A percentile compares a stretch with the other conserved stretches of the same genome.
These are phyloP conservation scores for Mycena crocata DNA, from an alignment of 768 basidiomycete genomes.

Conservation along the genomic window DNA sequence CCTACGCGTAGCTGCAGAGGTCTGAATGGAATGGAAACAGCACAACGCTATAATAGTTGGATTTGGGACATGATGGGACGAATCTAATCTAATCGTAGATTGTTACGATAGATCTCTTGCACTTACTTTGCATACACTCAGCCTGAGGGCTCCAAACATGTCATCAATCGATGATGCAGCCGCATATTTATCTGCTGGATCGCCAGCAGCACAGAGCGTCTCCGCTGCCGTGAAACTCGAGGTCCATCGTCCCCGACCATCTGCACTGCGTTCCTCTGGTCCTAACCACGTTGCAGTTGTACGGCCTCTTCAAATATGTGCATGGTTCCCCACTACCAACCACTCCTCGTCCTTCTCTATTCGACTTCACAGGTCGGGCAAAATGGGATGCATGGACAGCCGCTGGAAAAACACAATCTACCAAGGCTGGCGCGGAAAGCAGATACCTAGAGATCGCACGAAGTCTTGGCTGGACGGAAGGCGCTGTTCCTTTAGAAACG, in stretches of 20 bases:
- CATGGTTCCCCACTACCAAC: slow-evolving; percentile 68
- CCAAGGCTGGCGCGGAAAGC: slow-evolving; percentile 62
- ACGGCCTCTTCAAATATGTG: slow-evolving; percentile 84
- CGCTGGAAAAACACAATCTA: slow-evolving; percentile 60
- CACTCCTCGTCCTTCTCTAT: slow-evolving; percentile 74
- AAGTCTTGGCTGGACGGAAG: slow-evolving; percentile 74
- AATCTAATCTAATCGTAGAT: no score
- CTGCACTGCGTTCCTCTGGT: slow-evolving; percentile 53
- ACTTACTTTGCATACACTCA: slow-evolving; percentile 46
- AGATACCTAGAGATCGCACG: slow-evolving; percentile 78
- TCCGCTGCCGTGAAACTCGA: slow-evolving; percentile 77
- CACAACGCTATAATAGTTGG: no score
- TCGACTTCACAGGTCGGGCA: slow-evolving; percentile 82
- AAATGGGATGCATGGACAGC: slow-evolving; percentile 90
- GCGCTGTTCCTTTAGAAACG: slow-evolving; percentile 22
- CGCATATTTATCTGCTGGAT: slow-evolving; percentile 67
- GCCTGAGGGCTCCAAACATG: slow-evolving; percentile 41
- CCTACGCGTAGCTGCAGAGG: no score
- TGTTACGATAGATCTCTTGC: no score
- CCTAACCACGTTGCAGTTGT: slow-evolving; percentile 69
- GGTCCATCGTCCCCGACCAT: slow-evolving; percentile 58
- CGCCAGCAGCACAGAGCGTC: slow-evolving; percentile 65
- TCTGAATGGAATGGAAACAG: no score
- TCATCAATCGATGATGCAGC: slow-evolving; percentile 69
- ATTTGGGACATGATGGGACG: no score